phyloP scores from a whole-genome alignment of 1,139 yeast species.

The Kodamaea sp. region DNA sequence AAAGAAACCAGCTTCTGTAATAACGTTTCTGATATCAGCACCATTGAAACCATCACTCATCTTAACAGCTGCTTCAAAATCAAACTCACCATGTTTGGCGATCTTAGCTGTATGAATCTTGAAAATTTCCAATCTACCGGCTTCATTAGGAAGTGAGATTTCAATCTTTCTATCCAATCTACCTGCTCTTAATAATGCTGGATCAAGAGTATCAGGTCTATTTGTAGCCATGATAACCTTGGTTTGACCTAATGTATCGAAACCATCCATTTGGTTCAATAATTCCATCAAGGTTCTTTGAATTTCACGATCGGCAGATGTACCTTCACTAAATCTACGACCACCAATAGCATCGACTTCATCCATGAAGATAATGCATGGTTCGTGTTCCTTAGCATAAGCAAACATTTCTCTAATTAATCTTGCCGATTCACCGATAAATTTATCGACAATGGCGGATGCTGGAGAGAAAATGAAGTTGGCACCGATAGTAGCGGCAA shows the following conservation, averaged over 20 bases:
- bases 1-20: constrained; percentile 98
- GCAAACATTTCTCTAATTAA: constrained; percentile 98
- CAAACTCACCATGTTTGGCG: constrained; percentile 91
- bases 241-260: constrained; percentile 94
- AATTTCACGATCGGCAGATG: constrained; percentile 97
- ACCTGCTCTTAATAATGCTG: constrained; percentile 98
- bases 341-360: constrained; percentile 99
- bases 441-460: constrained; percentile 96
- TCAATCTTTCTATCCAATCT: constrained; percentile 97
- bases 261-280: constrained; percentile 98
- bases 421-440: constrained; percentile 97
- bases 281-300: constrained; percentile 98
- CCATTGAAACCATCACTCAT: constrained; percentile 99
- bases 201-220: constrained; percentile 97
- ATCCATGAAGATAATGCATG: constrained; percentile 98
- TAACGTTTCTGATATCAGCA: constrained; percentile 95
- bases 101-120: constrained; percentile 90
- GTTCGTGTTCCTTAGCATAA: constrained; percentile 97
- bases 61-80: constrained; percentile 94
- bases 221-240: constrained; percentile 99
- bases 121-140: constrained; percentile 90
- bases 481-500: constrained; percentile 98
- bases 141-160: constrained; percentile 94
- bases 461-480: constrained; percentile 98
- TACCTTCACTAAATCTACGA: constrained; percentile 96